Conservation (phyloP, 306 rosid species). For the Carpinus fangiana region DNA sequence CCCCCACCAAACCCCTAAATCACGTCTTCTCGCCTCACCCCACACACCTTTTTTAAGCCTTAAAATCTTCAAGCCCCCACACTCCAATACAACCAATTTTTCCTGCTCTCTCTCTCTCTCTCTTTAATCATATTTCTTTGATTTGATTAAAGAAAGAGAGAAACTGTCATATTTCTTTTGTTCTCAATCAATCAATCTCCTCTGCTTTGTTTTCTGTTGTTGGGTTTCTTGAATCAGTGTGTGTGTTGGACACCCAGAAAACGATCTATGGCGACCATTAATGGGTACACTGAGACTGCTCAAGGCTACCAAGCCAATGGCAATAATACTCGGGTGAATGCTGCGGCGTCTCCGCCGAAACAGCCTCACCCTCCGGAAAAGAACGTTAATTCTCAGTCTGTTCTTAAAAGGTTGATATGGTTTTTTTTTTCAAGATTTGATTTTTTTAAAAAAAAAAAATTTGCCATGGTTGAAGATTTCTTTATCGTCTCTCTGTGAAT, state of each 20-base stretch:
- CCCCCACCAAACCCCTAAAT: not conserved
- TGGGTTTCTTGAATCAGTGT: not conserved
- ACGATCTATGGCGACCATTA: constrained; percentile 54
- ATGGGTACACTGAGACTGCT: constrained; percentile 45
- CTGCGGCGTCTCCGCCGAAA: constrained; percentile 42
- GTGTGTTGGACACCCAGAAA: not conserved
- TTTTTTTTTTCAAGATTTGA: not conserved
- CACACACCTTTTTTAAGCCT: not conserved
- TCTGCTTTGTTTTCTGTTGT: not conserved
- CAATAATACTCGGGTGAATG: constrained; percentile 38
- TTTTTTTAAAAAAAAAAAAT: not conserved
- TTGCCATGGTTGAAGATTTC: not conserved
- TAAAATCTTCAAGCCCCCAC: not conserved
- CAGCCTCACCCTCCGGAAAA: constrained; percentile 52
- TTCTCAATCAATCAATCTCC: not conserved
- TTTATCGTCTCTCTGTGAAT: not conserved
- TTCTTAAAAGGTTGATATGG: constrained; percentile 62
- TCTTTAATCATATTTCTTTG: not conserved
- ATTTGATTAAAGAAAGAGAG: constrained; percentile 1
- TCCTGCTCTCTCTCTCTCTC: constrained; percentile 9
- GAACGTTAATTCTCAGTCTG: constrained; percentile 76
- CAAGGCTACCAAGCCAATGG: constrained; percentile 37
- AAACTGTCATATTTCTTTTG: not conserved
- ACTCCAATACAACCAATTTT: not conserved
- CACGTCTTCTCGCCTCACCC: constrained; percentile 7